Conservation (phyloP, 2,329 filamentous ascomycete species). For the Didymella arachidicola region DNA sequence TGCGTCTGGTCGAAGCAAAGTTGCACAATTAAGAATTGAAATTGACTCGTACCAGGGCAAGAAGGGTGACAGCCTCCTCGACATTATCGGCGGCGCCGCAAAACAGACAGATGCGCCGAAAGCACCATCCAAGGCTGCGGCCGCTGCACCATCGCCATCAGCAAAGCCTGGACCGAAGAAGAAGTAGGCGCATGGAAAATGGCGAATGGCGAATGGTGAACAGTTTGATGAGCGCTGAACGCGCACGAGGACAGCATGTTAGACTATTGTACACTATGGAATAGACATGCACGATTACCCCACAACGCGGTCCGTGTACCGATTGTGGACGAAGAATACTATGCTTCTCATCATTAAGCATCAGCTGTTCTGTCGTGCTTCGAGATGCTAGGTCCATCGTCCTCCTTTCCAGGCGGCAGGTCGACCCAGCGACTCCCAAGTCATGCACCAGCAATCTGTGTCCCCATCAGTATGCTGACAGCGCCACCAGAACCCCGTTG, state of each 20-base stretch:
- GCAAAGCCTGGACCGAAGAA: constrained; percentile 19
- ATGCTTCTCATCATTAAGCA: neutral
- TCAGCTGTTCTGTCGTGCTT: neutral
- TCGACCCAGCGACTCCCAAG: neutral
- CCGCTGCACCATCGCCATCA: constrained; percentile 25
- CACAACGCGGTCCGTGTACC: neutral
- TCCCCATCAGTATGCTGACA: neutral
- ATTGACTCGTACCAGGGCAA: constrained; percentile 21
- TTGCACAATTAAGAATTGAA: too few relatives aligned
- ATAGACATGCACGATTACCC: neutral
- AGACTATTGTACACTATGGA: constrained; percentile 14
- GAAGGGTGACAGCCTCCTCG: constrained; percentile 40
- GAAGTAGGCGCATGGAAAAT: constrained; percentile 2
- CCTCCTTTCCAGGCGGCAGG: neutral
- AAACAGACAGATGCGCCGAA: constrained; percentile 29
- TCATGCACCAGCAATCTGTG: neutral
- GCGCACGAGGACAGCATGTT: constrained; percentile 4
- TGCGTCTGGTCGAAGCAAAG: neutral
- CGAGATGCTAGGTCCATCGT: neutral
- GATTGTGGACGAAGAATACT: neutral
- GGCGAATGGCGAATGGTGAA: neutral
- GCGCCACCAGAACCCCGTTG: neutral
- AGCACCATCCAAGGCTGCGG: constrained; percentile 19
- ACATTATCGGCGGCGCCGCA: constrained; percentile 44
- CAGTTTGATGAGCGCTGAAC: neutral